Base-by-base conservation (phyloP, 2,329 filamentous ascomycete genomes). In the Botryosphaeria dothidea region DNA sequence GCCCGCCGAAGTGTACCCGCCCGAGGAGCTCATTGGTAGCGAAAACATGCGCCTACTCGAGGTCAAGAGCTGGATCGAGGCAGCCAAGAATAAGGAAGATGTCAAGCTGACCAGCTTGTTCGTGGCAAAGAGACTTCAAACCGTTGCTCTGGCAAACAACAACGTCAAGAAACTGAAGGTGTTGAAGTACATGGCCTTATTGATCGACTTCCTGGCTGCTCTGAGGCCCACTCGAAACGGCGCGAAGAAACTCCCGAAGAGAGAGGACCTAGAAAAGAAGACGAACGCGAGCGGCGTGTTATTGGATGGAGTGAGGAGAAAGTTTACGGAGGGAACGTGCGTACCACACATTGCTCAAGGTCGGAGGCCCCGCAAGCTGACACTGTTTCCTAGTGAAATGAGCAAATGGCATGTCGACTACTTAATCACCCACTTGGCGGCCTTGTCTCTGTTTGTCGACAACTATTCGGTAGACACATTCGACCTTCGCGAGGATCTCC, bases 41-140 rank as follows among this genome's bases (percentile, higher is more conserved):
- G 88, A 91, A 41, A 85, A 90, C 25, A 84, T 93, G 75, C 85
- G 86, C 60, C 79, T 86, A 13, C 82, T 95, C 7, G 86, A 88
- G 11, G 84, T 93, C 65, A 86, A 87, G 72, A 88, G 92, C 69
- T 95, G 92, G 92, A 84, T 90, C 68, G 86, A 92, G 66, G 84
- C 85, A 54, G 82, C 85, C n/a, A 84, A 84, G 70, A 83, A 84
- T 25, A 83, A 84, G 34, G 81, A 88, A 69, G 81, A 83, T 62
- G 82, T 91, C 41, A 74, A 83, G 51, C 79, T 88, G 36, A 79
- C 77, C 46, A 90, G 87, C 41, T 83, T 84, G 66, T 93, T 86
- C 69, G 88, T 93, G 4, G 88, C 90, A 1, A 79, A 81, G 62
- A 86, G 90, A 45, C 80, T 92, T 8, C 77, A 86, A 49, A 84